Conservation (phyloP, 176 grass and related monocot genomes). For the Eragrostis nindensis region DNA sequence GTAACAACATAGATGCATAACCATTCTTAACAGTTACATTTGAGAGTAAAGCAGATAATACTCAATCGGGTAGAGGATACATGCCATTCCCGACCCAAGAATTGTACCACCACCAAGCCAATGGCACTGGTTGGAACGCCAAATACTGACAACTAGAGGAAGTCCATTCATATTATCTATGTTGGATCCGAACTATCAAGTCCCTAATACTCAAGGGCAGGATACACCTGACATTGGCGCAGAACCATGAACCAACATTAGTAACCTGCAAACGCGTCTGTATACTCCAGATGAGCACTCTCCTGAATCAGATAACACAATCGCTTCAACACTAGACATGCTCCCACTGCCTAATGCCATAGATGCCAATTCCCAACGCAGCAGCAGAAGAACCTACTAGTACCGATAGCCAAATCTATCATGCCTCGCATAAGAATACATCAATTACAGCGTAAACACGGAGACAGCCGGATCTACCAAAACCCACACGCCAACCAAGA, state of each 20-base stretch:
- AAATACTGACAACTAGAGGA: neutral
- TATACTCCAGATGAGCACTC: neutral
- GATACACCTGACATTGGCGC: neutral
- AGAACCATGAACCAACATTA: neutral
- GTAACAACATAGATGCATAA: too few relatives aligned
- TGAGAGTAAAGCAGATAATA: too few relatives aligned
- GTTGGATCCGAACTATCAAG: neutral
- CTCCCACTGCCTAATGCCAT: too few relatives aligned
- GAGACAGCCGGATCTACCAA: slow-evolving; percentile 4
- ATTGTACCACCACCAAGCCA: neutral
- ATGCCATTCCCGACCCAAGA: neutral
- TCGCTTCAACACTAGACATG: neutral
- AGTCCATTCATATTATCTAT: neutral
- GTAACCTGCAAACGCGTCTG: too few relatives aligned
- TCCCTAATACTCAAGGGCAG: neutral
- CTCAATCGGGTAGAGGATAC: too few relatives aligned
- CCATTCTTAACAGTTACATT: too few relatives aligned
- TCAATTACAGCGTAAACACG: neutral
- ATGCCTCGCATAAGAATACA: neutral
- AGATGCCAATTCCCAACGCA: neutral
- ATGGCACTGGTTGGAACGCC: neutral
- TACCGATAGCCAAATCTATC: neutral
- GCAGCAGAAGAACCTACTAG: neutral
- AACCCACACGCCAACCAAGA: neutral
- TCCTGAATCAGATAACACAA: neutral